phyloP scores from a whole-genome alignment of 2,329 filamentous ascomycete species.

The Penicillium sp. region DNA sequence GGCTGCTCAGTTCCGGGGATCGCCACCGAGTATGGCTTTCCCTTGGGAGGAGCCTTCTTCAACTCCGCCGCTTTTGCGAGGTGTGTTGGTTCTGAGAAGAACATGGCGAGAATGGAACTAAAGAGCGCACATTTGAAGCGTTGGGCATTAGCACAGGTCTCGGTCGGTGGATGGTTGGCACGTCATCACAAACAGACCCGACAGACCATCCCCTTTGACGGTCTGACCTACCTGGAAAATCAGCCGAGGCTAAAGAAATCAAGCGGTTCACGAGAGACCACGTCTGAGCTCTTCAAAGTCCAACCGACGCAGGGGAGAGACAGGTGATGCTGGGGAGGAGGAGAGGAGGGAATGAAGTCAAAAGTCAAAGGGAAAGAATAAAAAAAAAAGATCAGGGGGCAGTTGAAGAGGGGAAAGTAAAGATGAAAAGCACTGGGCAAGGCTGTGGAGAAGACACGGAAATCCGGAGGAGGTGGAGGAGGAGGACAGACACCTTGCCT shows the following conservation, averaged over 20 bases:
- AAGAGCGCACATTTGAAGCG: neutral
- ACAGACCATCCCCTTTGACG: no score
- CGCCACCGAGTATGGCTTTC: slow-evolving; percentile 70
- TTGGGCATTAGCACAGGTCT: slow-evolving; percentile 1
- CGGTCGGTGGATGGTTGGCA: neutral
- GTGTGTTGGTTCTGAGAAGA: slow-evolving; percentile 32
- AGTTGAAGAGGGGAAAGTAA: no score
- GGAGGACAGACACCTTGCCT: slow-evolving; percentile 5
- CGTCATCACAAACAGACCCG: no score
- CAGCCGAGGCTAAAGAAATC: no score
- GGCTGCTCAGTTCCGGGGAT: slow-evolving; percentile 68
- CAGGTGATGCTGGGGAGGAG: no score
- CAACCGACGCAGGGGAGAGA: no score
- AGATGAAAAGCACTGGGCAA: slow-evolving; percentile 9
- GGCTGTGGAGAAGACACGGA: slow-evolving; percentile 9
- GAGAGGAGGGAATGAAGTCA: no score
- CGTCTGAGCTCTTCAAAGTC: no score
- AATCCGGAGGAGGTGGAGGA: slow-evolving; percentile 14
- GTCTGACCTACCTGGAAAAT: no score
- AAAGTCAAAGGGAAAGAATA: neutral
- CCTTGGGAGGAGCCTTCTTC: slow-evolving; percentile 60
- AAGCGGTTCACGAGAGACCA: no score
- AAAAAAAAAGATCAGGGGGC: neutral
- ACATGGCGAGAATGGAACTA: slow-evolving; percentile 23
- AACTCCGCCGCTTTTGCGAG: slow-evolving; percentile 46